These are phyloP conservation scores for Pseudoturritis turrita DNA, from an alignment of 345 rosid species.

Conservation along the genomic window DNA sequence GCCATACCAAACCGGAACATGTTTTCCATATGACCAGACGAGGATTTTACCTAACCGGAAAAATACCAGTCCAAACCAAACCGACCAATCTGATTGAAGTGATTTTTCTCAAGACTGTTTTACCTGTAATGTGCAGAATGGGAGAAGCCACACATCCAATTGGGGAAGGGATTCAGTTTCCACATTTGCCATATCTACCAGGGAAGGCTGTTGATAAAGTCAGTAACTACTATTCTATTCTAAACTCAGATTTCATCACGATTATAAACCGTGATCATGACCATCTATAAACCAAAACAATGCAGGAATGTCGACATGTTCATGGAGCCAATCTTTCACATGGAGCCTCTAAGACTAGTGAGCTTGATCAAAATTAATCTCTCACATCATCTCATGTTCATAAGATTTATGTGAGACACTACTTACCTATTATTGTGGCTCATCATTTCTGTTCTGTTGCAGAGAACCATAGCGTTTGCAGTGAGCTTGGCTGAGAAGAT, in stretches of 20 bases:
- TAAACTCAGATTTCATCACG: not conserved
- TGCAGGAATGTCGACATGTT: slow-evolving; percentile 79
- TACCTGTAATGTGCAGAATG: slow-evolving; percentile 45
- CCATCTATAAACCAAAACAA: not conserved
- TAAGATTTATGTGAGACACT: not conserved
- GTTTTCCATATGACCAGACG: not conserved
- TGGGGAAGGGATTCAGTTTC: slow-evolving; percentile 79
- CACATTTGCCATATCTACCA: slow-evolving; percentile 60
- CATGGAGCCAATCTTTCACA: slow-evolving; percentile 66
- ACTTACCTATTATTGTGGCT: not conserved
- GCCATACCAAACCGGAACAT: not conserved
- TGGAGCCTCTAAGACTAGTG: slow-evolving; percentile 58
- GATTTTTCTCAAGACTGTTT: not conserved
- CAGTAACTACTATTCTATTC: not conserved
- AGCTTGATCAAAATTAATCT: not conserved
- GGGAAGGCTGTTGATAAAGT: slow-evolving; percentile 69
- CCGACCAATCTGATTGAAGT: not conserved
- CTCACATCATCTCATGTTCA: not conserved
- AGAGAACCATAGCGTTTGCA: slow-evolving; percentile 41
- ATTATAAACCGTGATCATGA: not conserved
- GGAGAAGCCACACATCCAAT: slow-evolving; percentile 45
- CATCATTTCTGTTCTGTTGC: not conserved
- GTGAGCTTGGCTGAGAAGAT: slow-evolving; percentile 33
- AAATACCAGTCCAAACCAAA: not conserved
- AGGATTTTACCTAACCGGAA: not conserved